Conservation (phyloP, 2,329 filamentous ascomycete species). For the Raffaelea ambrosiae region DNA sequence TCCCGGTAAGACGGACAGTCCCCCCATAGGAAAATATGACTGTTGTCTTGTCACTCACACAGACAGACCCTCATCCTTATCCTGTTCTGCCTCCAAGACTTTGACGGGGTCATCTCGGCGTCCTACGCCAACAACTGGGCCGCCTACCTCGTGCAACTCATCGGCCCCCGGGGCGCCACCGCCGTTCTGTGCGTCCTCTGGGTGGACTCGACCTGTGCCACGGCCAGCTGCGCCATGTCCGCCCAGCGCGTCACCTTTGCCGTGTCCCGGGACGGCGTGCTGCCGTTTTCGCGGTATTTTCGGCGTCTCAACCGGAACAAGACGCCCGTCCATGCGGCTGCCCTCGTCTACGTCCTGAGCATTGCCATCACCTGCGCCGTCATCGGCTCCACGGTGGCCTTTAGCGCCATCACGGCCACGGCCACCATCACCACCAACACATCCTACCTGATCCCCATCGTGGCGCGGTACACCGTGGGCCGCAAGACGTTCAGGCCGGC, state of each 20-base stretch:
- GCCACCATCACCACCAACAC: conserved; percentile 29
- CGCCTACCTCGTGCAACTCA: conserved; percentile 27
- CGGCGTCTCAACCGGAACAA: conserved; percentile 20
- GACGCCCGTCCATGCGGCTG: conserved; percentile 22
- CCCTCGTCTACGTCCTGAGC: conserved; percentile 23
- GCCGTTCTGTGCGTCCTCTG: conserved; percentile 26
- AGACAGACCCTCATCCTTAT: conserved; percentile 24
- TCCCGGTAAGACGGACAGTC: conserved; percentile 22
- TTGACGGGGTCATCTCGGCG: conserved; percentile 25
- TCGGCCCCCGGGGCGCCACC: conserved; percentile 24
- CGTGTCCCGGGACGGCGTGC: conserved; percentile 28
- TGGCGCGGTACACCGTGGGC: conserved; percentile 28
- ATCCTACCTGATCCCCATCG: conserved; percentile 28
- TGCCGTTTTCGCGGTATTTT: conserved; percentile 26
- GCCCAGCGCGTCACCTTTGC: conserved; percentile 30
- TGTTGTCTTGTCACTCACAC: no score
- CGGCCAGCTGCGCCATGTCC: conserved; percentile 27
- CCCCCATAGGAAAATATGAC: no score
- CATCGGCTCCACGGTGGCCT: conserved; percentile 34
- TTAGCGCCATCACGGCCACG: conserved; percentile 29
- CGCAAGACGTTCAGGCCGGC: conserved; percentile 23
- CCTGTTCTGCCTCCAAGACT: conserved; percentile 31
- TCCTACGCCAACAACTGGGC: conserved; percentile 29
- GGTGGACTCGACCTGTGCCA: conserved; percentile 28
- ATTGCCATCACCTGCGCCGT: conserved; percentile 31